Evolutionary conservation across 179 eudicot species (phyloP), one percentile per base, ranked within the genome.

Genomic region (Heliamphora pulchella): DNA sequence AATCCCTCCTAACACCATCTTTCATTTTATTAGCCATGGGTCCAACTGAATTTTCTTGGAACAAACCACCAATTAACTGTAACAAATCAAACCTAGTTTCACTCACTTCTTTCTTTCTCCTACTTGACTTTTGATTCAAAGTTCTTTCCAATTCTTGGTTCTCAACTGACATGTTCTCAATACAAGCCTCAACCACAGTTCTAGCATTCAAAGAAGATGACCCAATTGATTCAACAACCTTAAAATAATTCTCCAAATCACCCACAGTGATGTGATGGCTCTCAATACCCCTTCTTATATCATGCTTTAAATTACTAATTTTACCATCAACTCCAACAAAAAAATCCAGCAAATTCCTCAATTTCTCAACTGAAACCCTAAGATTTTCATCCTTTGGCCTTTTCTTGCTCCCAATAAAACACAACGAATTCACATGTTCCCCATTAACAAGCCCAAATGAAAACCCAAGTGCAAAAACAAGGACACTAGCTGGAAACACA

Each of bases 401-500:
- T 64, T 76, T 87, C 80, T 85, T 82, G 48, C 53, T 54, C 83
- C 85, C 90, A 87, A 65, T 82, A 57, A 79, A 85, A 62, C 83
- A 77, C 59, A 87, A 78, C 11, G 82, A 86, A 58, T 68, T 85
- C n/a, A 81, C 66, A 18, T 81, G 71, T 22, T 86, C 88, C 43
- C 88, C 89, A 84, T 89, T 93, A 66, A 89, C 84, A 82, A 87
- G 77, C 82, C 99, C 99, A 84, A 92, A 80, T 3, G 94, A 91
- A 88, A 93, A 91, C 80, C 99, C 99, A 84, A 82, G 46, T 7
- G 86, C 96, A 85, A 93, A 90, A 84, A 92, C 90, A 79, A 92
- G 53, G 79, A 84, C 91, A 87, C 87, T 84, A 87, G 94, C 98
- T 53, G 99, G 98, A 79, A 92, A 83, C 39, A 90, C 88, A 80